phyloP scores from a whole-genome alignment of 73 alveolate species.

The Symbiodinium pilosum region DNA sequence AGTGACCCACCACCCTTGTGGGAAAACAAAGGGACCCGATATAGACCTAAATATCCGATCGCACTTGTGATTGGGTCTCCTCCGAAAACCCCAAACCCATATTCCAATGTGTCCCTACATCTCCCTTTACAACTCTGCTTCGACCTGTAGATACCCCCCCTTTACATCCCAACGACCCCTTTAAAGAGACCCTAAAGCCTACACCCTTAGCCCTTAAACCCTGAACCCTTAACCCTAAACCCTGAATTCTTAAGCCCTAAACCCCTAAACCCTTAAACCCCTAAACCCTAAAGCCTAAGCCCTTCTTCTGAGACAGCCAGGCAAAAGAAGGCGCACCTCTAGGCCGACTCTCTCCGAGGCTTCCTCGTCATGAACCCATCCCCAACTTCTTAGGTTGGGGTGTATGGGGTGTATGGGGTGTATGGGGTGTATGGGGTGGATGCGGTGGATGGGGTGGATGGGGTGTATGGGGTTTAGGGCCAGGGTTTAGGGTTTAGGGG shows the following conservation, averaged over 20 bases:
- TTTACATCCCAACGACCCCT: no score
- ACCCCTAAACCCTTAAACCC: neutral
- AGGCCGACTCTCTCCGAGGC: slow-evolving; percentile 75
- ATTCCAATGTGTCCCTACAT: no score
- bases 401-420: neutral
- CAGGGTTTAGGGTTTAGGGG: neutral
- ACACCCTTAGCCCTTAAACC: neutral
- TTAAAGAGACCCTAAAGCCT: neutral
- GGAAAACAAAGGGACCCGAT: no score
- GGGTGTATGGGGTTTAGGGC: neutral
- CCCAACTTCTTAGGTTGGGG: neutral
- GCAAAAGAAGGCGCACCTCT: neutral
- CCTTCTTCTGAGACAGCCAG: neutral
- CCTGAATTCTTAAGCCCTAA: neutral
- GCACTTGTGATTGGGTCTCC: no score
- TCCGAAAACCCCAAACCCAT: no score
- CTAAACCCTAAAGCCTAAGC: neutral
- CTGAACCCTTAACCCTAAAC: neutral
- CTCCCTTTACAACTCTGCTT: no score
- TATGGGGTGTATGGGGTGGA: no score
- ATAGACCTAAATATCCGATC: no score
- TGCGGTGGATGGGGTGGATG: neutral
- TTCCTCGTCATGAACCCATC: neutral
- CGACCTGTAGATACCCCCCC: no score
- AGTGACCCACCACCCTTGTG: no score